A percentile compares a stretch with the other conserved stretches of the same genome.
Evolutionary conservation across 768 basidiomycete genomes (phyloP).

Genomic region (Trametes meyenii): DNA sequence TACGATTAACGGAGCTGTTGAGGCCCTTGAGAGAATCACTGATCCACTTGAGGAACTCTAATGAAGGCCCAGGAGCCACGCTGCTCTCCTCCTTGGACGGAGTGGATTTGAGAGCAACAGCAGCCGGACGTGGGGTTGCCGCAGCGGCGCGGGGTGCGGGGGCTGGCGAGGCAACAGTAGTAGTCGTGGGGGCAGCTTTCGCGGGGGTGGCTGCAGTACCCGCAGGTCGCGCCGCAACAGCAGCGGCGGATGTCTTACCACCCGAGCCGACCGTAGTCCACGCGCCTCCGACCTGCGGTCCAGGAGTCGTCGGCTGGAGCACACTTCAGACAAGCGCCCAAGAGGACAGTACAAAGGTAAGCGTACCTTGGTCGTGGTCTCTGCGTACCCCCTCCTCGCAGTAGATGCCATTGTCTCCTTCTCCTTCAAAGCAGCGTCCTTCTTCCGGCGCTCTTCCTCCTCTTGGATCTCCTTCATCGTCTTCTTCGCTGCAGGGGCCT

Average conservation of each 20-base stretch:
- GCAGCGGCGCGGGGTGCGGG: constrained; percentile 39
- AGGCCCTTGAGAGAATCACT: constrained; percentile 81
- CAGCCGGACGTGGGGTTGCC: constrained; percentile 38
- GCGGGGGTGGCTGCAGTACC: constrained; percentile 34
- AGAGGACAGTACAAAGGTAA: background rate
- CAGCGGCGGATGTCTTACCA: constrained; percentile 56
- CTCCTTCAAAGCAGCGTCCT: constrained; percentile 55
- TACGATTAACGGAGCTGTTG: constrained; percentile 73
- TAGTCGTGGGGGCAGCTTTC: constrained; percentile 31
- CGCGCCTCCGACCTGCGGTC: constrained; percentile 47
- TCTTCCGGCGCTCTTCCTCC: constrained; percentile 91
- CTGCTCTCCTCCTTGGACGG: constrained; percentile 60
- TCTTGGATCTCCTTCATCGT: constrained; percentile 99
- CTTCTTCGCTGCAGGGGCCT: constrained; percentile 68
- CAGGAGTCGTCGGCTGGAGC: constrained; percentile 23
- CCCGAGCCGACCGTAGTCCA: constrained; percentile 89
- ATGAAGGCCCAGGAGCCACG: constrained; percentile 64
- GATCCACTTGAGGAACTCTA: constrained; percentile 93
- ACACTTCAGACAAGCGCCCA: constrained; percentile 12
- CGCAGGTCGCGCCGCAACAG: constrained; percentile 34
- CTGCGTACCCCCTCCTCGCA: constrained; percentile 75
- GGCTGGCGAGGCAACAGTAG: constrained; percentile 29
- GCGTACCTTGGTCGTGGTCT: constrained; percentile 72
- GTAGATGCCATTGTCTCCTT: constrained; percentile 54
- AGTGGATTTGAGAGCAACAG: constrained; percentile 27